These are phyloP conservation scores for Oryza nivara DNA, from an alignment of 176 grass and related monocot species.

Conservation along the genomic window DNA sequence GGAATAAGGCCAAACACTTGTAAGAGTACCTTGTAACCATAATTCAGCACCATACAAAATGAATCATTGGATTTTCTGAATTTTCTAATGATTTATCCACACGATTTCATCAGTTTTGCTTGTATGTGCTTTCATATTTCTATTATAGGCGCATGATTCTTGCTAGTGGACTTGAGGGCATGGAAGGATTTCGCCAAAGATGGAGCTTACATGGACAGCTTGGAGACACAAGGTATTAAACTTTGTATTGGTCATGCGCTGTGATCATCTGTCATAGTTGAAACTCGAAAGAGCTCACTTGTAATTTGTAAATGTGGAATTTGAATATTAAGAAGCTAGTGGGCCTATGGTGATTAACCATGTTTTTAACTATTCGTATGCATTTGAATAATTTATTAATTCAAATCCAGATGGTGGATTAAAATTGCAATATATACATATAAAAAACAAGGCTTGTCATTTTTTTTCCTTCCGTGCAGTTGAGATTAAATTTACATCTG, in stretches of 20 bases:
- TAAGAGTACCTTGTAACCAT: constrained; percentile 20
- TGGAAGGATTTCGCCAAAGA: constrained; percentile 87
- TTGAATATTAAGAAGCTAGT: background rate
- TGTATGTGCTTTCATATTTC: constrained; percentile 32
- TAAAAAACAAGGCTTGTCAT: background rate
- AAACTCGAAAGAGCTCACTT: background rate
- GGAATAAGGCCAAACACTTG: background rate
- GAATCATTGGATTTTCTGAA: background rate
- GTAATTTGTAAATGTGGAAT: background rate
- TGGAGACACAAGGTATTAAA: constrained; percentile 61
- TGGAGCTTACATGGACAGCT: constrained; percentile 85
- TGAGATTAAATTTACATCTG: constrained; percentile 5
- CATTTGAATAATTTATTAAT: constrained; percentile 3
- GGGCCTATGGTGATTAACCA: background rate
- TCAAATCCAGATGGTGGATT: background rate
- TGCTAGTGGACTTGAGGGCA: constrained; percentile 71
- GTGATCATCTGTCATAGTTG: background rate
- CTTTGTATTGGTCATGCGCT: background rate
- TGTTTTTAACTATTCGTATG: background rate
- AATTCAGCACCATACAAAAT: background rate
- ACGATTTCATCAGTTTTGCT: background rate
- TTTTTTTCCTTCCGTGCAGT: background rate
- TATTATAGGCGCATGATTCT: constrained; percentile 73
- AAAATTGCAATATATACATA: constrained; percentile 11
- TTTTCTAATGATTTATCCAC: constrained; percentile 28